Evolutionary conservation across 805 yeast genomes (phyloP).

Genomic region (Candida oleophila): DNA sequence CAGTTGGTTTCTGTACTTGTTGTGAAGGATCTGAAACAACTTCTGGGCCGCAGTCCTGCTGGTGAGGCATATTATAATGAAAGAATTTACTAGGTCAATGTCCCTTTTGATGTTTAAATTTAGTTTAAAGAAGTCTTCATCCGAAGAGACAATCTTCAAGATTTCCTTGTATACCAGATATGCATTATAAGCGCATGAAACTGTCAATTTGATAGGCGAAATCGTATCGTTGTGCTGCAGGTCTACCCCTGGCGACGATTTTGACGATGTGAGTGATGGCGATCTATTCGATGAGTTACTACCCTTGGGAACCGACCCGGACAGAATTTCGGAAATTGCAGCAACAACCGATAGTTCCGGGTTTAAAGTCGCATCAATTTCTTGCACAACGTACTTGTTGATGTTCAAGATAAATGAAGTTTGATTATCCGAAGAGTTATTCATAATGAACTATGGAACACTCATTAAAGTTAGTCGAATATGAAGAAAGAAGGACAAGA

Average conservation of each 20-base stretch:
- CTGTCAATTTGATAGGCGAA: slow-evolving; percentile 2
- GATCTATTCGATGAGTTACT: not conserved
- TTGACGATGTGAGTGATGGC: not conserved
- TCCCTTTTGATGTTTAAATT: not conserved
- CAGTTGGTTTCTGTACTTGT: not conserved
- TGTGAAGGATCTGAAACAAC: not conserved
- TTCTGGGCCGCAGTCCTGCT: not conserved
- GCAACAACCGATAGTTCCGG: not conserved
- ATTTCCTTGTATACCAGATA: not conserved
- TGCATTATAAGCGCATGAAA: not conserved
- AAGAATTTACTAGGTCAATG: not conserved
- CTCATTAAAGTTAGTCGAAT: not conserved
- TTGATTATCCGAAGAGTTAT: not conserved
- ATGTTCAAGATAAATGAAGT: not conserved
- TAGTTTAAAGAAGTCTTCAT: slow-evolving; percentile 1
- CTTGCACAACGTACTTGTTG: not conserved
- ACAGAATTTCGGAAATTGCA: not conserved
- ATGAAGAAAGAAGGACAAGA: not conserved
- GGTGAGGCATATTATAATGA: not conserved
- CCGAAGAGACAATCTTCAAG: not conserved
- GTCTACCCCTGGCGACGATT: not conserved
- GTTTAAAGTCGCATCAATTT: not conserved
- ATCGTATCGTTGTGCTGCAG: not conserved
- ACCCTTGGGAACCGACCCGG: not conserved
- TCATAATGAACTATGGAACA: not conserved